Base-by-base conservation (phyloP, 495 filamentous ascomycete genomes). In the Entonaema liquescens region DNA sequence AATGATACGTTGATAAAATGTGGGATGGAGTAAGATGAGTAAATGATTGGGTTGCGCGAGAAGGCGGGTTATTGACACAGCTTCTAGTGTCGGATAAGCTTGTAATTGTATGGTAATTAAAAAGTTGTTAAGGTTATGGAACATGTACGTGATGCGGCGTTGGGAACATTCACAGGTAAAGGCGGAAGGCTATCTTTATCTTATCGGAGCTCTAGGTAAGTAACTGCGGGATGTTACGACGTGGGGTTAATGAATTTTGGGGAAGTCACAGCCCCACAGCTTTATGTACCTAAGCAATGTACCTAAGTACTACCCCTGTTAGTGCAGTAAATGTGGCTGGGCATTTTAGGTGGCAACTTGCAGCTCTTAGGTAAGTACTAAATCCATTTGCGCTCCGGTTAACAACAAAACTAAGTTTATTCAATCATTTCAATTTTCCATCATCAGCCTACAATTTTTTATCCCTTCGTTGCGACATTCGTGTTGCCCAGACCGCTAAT, bases 401-500 rank as follows among this genome's bases (percentile, higher is more conserved):
- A 47, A 47, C 23, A 53, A 53, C 23, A 53, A n/a, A n/a, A n/a
- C n/a, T n/a, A n/a, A n/a, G n/a, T n/a, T 33, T 9, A 53, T 15
- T 53, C 25, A 28, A 25, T 29, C 35, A 53, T 59, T 53, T 65
- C 31, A 59, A 67, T 28, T 66, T 59, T 44, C 3, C 47, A 40
- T 63, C 17, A 44, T 38, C 38, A 35, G 19, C 40, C 55, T 26
- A 15, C 6, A 61, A 50, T 25, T 11, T 23, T n/a, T 33, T 25
- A 38, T 28, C 21, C n/a, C 33, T 47, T 47, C 58, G 23, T 69
- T 26, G 52, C 66, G 68, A 55, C 62, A 62, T 69, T 38, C 59
- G 33, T 53, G 38, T 47, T 12, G 8, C 17, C 61, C 63, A 75
- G 67, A 38, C 77, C 74, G 71, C 74, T 82, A 92, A 85, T 60